Evolutionary conservation across 192 early-diverging fungal genomes (phyloP).

Genomic region (Umbelopsis vinacea): DNA sequence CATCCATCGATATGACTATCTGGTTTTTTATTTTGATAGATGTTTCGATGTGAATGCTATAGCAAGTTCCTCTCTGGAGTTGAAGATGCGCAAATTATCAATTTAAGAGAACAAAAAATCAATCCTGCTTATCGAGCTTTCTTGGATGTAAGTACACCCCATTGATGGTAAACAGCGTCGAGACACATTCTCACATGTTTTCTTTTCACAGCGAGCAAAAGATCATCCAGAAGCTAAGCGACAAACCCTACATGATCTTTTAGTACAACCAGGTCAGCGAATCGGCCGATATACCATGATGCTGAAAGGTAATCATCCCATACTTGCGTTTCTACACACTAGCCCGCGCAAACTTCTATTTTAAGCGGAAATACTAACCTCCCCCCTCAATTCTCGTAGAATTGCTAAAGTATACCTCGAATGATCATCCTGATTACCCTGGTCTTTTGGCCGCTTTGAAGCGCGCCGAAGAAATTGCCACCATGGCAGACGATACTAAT

Average conservation of each 20-base stretch:
- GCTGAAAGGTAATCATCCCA: constrained; percentile 8
- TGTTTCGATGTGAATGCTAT: constrained; percentile 62
- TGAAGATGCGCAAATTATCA: constrained; percentile 32
- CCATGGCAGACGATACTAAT: constrained; percentile 31
- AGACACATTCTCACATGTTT: not conserved
- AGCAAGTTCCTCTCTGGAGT: constrained; percentile 59
- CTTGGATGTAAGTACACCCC: constrained; percentile 24
- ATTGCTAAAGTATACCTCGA: constrained; percentile 1
- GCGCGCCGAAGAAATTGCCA: constrained; percentile 18
- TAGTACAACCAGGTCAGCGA: constrained; percentile 28
- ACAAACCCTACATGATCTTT: constrained; percentile 39
- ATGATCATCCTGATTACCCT: constrained; percentile 27
- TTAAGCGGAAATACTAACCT: not conserved
- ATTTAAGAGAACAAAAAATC: constrained; percentile 32
- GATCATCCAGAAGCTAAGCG: constrained; percentile 64
- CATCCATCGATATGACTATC: no score
- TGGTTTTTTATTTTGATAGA: constrained; percentile 47
- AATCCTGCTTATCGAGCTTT: constrained; percentile 27
- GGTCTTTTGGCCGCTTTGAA: constrained; percentile 9
- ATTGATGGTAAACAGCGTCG: not conserved
- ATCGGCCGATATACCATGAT: constrained; percentile 26
- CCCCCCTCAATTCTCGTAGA: not conserved
- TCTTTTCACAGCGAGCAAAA: constrained; percentile 37
- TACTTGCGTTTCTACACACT: not conserved
- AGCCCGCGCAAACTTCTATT: not conserved